Evolutionary conservation across 768 basidiomycete species (phyloP).

Genomic region (Boletellus sp.): DNA sequence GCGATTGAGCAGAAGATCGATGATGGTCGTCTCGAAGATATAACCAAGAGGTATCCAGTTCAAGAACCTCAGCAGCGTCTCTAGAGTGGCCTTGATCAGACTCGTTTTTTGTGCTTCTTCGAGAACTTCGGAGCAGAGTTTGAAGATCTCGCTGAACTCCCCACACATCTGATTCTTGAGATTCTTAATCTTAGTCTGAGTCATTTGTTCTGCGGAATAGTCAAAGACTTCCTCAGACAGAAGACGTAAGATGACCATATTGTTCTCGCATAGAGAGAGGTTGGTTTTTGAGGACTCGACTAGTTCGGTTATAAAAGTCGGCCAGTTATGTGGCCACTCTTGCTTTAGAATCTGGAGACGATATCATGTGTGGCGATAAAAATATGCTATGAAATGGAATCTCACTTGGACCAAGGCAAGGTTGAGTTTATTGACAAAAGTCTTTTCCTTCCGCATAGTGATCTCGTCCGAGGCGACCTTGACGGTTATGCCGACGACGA

Average conservation of each 20-base stretch:
- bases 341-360: conserved; percentile 86
- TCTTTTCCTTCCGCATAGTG: conserved; percentile 87
- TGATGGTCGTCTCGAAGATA: conserved; percentile 97
- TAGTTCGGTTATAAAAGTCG: conserved; percentile 93
- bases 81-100: conserved; percentile 89
- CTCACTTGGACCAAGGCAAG: conserved; percentile 89
- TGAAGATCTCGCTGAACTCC: conserved; percentile 97
- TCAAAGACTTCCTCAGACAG: conserved; percentile 99
- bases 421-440: conserved; percentile 94
- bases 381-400: background rate
- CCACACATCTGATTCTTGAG: conserved; percentile 98
- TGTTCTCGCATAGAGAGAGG: conserved; percentile 96
- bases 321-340: conserved; percentile 99
- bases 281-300: conserved; percentile 97
- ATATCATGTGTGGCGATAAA: conserved; percentile 3
- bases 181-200: conserved; percentile 94
- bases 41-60: conserved; percentile 99
- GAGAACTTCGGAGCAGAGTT: conserved; percentile 92
- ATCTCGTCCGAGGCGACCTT: conserved; percentile 91
- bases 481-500: conserved; percentile 89
- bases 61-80: conserved; percentile 91
- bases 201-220: conserved; percentile 98
- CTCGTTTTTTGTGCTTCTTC: conserved; percentile 97
- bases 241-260: conserved; percentile 96
- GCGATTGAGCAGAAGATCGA: conserved; percentile 86